Base-by-base conservation (phyloP, 2,329 filamentous ascomycete species). In the Tolypocladium amazonense region DNA sequence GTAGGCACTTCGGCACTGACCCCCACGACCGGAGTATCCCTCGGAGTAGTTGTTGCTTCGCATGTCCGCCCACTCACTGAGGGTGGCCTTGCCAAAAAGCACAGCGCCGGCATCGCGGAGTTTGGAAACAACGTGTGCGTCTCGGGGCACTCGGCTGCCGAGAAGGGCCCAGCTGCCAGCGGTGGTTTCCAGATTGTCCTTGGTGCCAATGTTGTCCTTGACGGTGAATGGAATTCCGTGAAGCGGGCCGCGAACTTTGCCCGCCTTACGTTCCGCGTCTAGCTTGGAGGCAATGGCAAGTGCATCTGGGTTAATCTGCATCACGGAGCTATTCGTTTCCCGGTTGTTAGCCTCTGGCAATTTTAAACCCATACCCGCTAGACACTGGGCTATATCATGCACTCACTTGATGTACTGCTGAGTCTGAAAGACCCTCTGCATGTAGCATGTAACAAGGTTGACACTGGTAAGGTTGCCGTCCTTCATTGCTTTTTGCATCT, bases 41-140 rank as follows among this genome's bases (percentile, higher is more conserved):
- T 88, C 85, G 0, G 84, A 87, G 69, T 88, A 88, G 66, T 84
- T 80, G 65, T 79, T 87, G 63, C 78, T 82, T 41, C 88, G 79
- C 85, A 89, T 88, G 61, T 86, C 83, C 0, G 88, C 88, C 88
- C 88, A 92, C 69, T 92, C 88, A 62, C 81, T 86, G 58, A 92
- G 72, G 1, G 82, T 84, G 1, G 88, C 83, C 70, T 92, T 88
- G 45, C 88, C 88, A 57, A 92, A 75, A 7, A 92, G 75, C 0
- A 91, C 73, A 2, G 86, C 88, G 15, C 88, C 88, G 0, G 86
- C 85, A 47, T 82, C 74, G 4, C 88, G 81, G 41, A 91, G 77
- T 62, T 76, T 77, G 25, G 76, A 67, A 2, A 90, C 83, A 0
- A 90, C 84, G 64, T 79, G 73, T 1, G 88, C 84, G 69, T 92